A percentile compares a stretch with the other conserved stretches of the same genome.
Conservation (phyloP, 768 basidiomycete species). For the Paxillus involutus region DNA sequence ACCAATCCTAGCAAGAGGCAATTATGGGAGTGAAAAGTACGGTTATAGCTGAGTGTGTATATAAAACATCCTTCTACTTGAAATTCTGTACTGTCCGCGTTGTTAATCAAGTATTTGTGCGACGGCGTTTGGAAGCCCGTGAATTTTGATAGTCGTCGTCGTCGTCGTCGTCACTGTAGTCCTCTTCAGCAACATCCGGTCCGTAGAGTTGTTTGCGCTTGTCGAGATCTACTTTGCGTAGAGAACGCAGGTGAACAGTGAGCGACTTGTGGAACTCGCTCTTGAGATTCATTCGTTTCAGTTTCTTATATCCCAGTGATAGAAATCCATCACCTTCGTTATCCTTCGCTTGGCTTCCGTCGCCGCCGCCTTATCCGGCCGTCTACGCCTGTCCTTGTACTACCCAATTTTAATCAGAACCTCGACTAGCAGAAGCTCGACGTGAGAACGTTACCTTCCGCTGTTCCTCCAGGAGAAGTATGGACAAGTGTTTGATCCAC, state of each 20-base stretch:
- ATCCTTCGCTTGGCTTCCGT: constrained; percentile 51
- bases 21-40: constrained; percentile 29
- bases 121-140: constrained; percentile 30
- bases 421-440: constrained; percentile 1
- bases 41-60: constrained; percentile 26
- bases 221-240: constrained; percentile 61
- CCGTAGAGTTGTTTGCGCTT: constrained; percentile 46
- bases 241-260: constrained; percentile 50
- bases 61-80: constrained; percentile 15
- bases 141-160: constrained; percentile 34
- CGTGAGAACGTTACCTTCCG: constrained; percentile 51
- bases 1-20: constrained; percentile 26
- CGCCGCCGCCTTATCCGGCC: constrained; percentile 42
- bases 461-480: constrained; percentile 63
- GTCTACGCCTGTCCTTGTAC: constrained; percentile 66
- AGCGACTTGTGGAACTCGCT: constrained; percentile 71
- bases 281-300: constrained; percentile 33
- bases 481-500: constrained; percentile 68
- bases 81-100: constrained; percentile 14
- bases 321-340: constrained; percentile 48
- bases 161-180: constrained; percentile 36
- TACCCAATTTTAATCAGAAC: constrained; percentile 25
- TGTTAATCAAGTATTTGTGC: constrained; percentile 26
- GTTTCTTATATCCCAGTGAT: background rate
- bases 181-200: constrained; percentile 37